Evolutionary conservation across 177 flowering plant genomes (phyloP), one percentile per base, ranked within the genome.

Genomic region (Telopea speciosissima): DNA sequence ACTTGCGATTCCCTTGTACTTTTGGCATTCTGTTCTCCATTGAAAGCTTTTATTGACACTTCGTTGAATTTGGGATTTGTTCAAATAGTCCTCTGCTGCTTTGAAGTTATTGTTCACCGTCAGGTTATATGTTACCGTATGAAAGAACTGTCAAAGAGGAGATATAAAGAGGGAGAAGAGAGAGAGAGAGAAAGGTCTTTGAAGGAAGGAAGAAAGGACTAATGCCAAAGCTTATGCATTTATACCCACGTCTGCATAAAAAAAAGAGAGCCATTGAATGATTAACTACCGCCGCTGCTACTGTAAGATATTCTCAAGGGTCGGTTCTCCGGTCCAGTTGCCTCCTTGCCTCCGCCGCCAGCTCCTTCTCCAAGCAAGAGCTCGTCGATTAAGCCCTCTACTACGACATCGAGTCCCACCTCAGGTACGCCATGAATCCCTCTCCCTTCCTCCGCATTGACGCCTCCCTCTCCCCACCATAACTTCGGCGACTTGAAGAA

Each of bases 231-330:
- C 78, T 59, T 75, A 81, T 83, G 86, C 86, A 86, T 91, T 84
- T 91, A 91, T 91, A 88, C 84, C 84, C 95, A 91, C 94, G 95
- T 95, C 83, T 87, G 87, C 90, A 85, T 91, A 45, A 85, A 85
- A 83, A 89, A 83, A 67, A 79, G 98, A 83, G n/a, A n/a, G n/a
- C n/a, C n/a, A n/a, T n/a, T n/a, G n/a, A n/a, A n/a, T n/a, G n/a
- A n/a, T n/a, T n/a, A n/a, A n/a, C n/a, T n/a, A n/a, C n/a, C n/a
- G n/a, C n/a, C n/a, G n/a, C n/a, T n/a, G n/a, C n/a, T n/a, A n/a
- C n/a, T n/a, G n/a, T n/a, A n/a, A n/a, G n/a, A n/a, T n/a, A n/a
- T n/a, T n/a, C n/a, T n/a, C n/a, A n/a, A n/a, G n/a, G n/a, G n/a
- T n/a, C n/a, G n/a, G n/a, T n/a, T n/a, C n/a, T n/a, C 31, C 31